Evolutionary conservation across 179 eudicot species (phyloP).

Genomic region (Actinidia arguta): DNA sequence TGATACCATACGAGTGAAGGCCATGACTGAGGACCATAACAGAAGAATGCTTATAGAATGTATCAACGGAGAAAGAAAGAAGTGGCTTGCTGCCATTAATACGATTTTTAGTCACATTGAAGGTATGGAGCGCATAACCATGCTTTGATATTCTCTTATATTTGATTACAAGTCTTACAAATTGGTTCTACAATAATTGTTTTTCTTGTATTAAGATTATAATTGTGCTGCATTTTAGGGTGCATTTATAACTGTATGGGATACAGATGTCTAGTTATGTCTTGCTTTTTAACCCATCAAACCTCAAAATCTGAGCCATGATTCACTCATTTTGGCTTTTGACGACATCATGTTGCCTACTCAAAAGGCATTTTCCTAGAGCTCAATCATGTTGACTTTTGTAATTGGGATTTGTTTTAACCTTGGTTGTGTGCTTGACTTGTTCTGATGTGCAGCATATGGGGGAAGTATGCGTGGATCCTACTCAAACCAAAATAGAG

Average conservation of each 20-base stretch:
- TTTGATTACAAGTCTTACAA: background rate
- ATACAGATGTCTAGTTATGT: background rate
- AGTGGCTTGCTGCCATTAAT: slow-evolving; percentile 99
- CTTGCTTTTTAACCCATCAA: background rate
- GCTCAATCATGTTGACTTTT: background rate
- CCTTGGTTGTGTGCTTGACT: background rate
- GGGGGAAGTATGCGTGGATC: no score
- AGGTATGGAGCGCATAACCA: slow-evolving; percentile 47
- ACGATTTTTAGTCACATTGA: slow-evolving; percentile 92
- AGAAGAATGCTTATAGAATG: slow-evolving; percentile 85
- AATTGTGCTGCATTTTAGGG: background rate
- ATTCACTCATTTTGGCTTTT: background rate
- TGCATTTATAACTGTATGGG: no score
- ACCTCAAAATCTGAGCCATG: background rate
- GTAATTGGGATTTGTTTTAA: background rate
- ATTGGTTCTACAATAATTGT: background rate
- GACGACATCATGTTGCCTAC: background rate
- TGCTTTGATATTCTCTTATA: background rate
- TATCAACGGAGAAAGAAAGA: slow-evolving; percentile 86
- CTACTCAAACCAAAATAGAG: no score
- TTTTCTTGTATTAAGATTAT: background rate
- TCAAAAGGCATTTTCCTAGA: background rate
- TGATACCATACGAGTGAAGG: slow-evolving; percentile 87
- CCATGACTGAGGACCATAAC: slow-evolving; percentile 91
- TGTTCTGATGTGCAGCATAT: background rate